Evolutionary conservation across 768 basidiomycete species (phyloP), one percentile per base, ranked within the genome.

Genomic region (Suillus tomentosus): DNA sequence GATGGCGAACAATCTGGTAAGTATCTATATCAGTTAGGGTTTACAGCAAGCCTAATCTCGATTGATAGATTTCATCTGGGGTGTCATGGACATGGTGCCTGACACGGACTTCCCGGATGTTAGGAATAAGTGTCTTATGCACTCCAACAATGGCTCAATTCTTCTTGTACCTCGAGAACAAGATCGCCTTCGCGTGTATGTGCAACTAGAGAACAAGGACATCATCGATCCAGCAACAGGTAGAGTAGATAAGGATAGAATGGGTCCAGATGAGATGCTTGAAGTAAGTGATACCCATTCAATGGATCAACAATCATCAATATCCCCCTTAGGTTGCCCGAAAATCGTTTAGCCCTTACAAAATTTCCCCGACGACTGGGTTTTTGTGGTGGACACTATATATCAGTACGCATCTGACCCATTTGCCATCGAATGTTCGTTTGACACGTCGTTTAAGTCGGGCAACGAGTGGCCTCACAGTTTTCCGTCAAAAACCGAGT

Each of bases 1-100:
- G 85, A 92, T 64, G 92, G 92, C 7, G 90, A 93, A 72, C 87
- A 91, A 65, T 82, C 73, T 14, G 80, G 82, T 75, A 65, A 69
- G 62, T 65, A 61, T 2, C 19, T n/a, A 40, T 14, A 40, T 24
- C 34, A 34, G 24, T 19, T 5, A 6, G 4, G 4, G 31, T 54
- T 39, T 3, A 22, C 40, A 34, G 15, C 37, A 22, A 48, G n/a
- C 47, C 36, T 27, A 43, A 55, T 57, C 14, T 50, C 7, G 15
- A 48, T 17, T 1, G 17, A 11, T 50, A 80, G 79, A 81, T 55
- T 78, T 70, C 47, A 71, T 80, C 40, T 82, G 81, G 81, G 81
- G 81, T 13, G 80, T 81, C 8, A 63, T 82, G 43, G 81, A 86
- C 71, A 76, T 80, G 40, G 65, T 80, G 8, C 82, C 84, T 3